These are phyloP conservation scores for Acanthamoeba quina DNA, from an alignment of 208 protist genomes.

Conservation along the genomic window DNA sequence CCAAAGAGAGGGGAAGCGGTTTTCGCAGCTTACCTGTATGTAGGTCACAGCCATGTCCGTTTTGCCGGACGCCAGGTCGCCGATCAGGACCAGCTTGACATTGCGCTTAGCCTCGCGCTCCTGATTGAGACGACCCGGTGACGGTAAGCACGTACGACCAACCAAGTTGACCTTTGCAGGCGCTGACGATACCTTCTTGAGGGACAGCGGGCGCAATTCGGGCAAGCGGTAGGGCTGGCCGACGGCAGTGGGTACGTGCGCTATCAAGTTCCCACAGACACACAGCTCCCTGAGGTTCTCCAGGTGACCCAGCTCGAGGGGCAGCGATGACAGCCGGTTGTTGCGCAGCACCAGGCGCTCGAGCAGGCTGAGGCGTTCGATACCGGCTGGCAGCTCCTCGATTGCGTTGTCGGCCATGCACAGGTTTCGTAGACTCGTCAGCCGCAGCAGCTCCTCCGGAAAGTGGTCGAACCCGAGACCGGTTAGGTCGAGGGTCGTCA, in stretches of 20 bases:
- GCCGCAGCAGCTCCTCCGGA: background rate
- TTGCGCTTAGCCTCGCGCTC: background rate
- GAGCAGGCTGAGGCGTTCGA: background rate
- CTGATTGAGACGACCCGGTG: background rate
- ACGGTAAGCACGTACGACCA: too few species aligned
- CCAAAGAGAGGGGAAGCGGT: too few species aligned
- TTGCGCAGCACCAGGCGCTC: constrained; percentile 15
- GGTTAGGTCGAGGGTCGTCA: background rate
- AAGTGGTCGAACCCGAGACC: background rate
- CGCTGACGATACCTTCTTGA: too few species aligned
- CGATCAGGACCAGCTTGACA: background rate
- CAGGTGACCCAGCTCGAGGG: background rate
- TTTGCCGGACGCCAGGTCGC: background rate
- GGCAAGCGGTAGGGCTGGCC: background rate
- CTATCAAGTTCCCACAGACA: background rate
- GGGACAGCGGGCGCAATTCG: background rate
- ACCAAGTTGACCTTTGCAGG: too few species aligned
- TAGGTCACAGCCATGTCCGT: constrained; percentile 8
- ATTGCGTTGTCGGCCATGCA: background rate
- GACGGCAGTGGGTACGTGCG: background rate
- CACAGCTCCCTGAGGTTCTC: background rate
- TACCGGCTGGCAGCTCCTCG: background rate
- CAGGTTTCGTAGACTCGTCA: background rate
- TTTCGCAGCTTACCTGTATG: background rate
- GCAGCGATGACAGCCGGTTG: background rate